Base-by-base conservation (phyloP, 192 early-diverging fungal genomes). In the Ambispora gerdemannii region DNA sequence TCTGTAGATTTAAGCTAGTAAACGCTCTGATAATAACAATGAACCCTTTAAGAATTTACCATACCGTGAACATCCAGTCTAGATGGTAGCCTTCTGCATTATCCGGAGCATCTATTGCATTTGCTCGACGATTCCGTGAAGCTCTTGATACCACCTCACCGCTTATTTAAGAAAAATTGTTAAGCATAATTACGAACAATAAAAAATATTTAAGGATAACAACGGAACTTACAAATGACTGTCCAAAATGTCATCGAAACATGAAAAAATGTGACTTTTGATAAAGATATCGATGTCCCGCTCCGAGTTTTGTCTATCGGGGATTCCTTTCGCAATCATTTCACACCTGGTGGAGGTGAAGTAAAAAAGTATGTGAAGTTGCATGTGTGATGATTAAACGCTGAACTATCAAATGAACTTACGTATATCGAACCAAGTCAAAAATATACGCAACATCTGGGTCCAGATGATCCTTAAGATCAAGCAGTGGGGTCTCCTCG, bases 11-110 rank as follows among this genome's bases (percentile, higher is more conserved):
- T 13, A 56, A 67, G 64, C 56, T 67, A 73, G 50, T 67, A 73
- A 66, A 58, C 24, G 20, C 4, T 20, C 35, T 22, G 22, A 43
- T 25, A 58, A 22, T 70, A 19, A 56, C 13, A 70, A 38, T 43
- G 13, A 70, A 59, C 2, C 8, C 35, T 70, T 38, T 70, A 19
- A 68, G 51, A 55, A 68, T 55, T 36, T 52, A 58, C 11, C 53
- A 67, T 67, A 73, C 72, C 64, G 72, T 67, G 20, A 73, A 73
- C 35, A 73, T 73, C 72, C 72, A 73, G 17, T 68, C 63, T 0
- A 73, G 19, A 33, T 73, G 72, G 8, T 73, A 73, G 0, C 63
- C 72, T 65, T 73, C 72, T 31, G 64, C 63, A 35, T 73, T 67
- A 47, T 11, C 28, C 22, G 64, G 65, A 15, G 72, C 63, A 67